Evolutionary conservation across 352 stramenopile species (phyloP).

Genomic region (Thalassiosira mediterranea): DNA sequence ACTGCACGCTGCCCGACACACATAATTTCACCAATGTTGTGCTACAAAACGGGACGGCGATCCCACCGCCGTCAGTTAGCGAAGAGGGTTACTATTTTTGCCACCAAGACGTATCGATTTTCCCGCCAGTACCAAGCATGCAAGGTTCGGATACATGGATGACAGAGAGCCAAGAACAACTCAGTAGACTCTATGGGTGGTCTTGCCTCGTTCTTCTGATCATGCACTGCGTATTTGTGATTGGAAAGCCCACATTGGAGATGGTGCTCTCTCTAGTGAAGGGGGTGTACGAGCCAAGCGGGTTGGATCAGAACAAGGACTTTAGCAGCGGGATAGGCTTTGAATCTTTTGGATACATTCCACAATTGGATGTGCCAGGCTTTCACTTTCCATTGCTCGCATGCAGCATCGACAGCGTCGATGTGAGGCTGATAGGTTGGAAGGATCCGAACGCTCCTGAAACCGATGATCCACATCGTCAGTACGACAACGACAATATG

Average conservation of each 20-base stretch:
- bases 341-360: constrained; percentile 66
- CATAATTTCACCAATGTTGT: constrained; percentile 22
- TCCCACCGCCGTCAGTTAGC: too few relatives aligned
- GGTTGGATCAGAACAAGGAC: constrained; percentile 62
- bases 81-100: constrained; percentile 39
- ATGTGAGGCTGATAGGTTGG: constrained; percentile 68
- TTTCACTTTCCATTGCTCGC: constrained; percentile 71
- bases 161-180: too few relatives aligned
- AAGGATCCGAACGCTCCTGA: constrained; percentile 31
- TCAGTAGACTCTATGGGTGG: constrained; percentile 58
- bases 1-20: neutral
- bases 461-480: constrained; percentile 32
- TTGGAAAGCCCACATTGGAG: constrained; percentile 25
- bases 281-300: constrained; percentile 55
- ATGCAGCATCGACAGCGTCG: constrained; percentile 70
- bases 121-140: constrained; percentile 26
- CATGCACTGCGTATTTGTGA: constrained; percentile 39
- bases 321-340: constrained; percentile 69
- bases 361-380: constrained; percentile 52
- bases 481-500: constrained; percentile 73
- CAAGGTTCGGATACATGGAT: constrained; percentile 58
- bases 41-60: constrained; percentile 27
- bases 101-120: constrained; percentile 24
- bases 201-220: constrained; percentile 35
- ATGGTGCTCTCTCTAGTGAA: constrained; percentile 41